A percentile compares a stretch with the other conserved stretches of the same genome.
Conservation (phyloP, 2,329 filamentous ascomycete genomes). For the Colletotrichum horii region DNA sequence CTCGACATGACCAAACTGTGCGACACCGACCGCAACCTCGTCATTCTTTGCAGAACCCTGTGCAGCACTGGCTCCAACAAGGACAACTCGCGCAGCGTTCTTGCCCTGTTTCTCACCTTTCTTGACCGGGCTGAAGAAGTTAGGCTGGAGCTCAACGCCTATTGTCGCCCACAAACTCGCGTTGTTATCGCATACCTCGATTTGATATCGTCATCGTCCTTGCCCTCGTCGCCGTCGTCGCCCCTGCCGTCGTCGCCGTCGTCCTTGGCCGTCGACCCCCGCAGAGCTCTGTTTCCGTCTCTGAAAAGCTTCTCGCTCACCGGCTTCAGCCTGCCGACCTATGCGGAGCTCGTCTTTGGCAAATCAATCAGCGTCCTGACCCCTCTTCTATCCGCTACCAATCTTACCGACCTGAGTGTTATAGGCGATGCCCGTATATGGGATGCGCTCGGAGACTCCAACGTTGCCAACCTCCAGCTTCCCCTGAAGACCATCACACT, state of each 20-base stretch:
- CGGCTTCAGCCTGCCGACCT: neutral
- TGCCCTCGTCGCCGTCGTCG: neutral
- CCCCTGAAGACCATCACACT: neutral
- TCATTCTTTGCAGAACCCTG: neutral
- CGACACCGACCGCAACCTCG: neutral
- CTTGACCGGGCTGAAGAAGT: neutral
- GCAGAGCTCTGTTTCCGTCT: neutral
- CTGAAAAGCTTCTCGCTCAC: neutral
- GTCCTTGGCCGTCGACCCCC: neutral
- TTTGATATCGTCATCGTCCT: neutral
- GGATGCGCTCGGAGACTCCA: neutral
- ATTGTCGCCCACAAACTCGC: neutral
- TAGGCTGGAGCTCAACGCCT: neutral
- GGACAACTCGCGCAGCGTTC: neutral
- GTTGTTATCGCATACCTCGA: neutral
- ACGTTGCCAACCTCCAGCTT: neutral
- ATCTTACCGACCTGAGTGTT: neutral
- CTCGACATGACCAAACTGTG: neutral
- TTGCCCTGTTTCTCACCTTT: neutral
- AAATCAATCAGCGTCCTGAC: neutral
- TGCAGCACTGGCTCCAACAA: neutral
- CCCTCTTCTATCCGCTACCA: neutral
- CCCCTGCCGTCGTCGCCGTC: neutral
- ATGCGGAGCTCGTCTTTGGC: neutral
- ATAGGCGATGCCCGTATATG: neutral